Evolutionary conservation across 1,284 basidiomycete species (phyloP).

Genomic region (Austroboletus niveus): DNA sequence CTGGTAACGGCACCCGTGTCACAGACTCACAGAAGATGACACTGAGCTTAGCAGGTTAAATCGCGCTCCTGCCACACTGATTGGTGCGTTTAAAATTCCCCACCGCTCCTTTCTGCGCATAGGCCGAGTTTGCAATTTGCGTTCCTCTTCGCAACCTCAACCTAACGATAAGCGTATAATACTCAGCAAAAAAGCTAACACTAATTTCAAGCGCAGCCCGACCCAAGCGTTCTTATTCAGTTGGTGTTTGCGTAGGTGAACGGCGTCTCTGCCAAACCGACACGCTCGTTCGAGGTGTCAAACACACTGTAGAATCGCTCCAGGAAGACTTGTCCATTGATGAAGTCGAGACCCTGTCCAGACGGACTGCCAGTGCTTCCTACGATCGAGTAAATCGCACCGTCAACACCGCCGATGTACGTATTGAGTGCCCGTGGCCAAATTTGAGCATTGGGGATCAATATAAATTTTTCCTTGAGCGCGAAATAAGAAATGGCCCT

Average conservation of each 20-base stretch:
- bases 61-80: too few relatives aligned
- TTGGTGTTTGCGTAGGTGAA: slow-evolving; percentile 42
- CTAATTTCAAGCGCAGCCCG: too few relatives aligned
- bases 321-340: slow-evolving; percentile 55
- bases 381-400: slow-evolving; percentile 51
- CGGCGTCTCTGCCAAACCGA: slow-evolving; percentile 58
- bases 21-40: too few relatives aligned
- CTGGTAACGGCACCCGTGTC: too few relatives aligned
- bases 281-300: slow-evolving; percentile 52
- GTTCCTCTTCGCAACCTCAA: too few relatives aligned
- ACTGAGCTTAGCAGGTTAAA: too few relatives aligned
- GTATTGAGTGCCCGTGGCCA: slow-evolving; percentile 46
- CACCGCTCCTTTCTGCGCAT: too few relatives aligned
- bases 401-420: slow-evolving; percentile 39
- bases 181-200: too few relatives aligned
- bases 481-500: background rate
- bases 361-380: slow-evolving; percentile 39
- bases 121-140: too few relatives aligned
- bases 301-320: slow-evolving; percentile 69
- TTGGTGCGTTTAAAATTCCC: too few relatives aligned
- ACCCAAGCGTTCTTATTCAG: background rate
- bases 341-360: slow-evolving; percentile 48
- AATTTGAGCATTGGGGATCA: slow-evolving; percentile 49
- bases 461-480: slow-evolving; percentile 33
- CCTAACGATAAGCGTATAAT: too few relatives aligned